A percentile compares a stretch with the other conserved stretches of the same genome.
Evolutionary conservation across 2,329 filamentous ascomycete species (phyloP).

Genomic region (Clonostachys sp.): DNA sequence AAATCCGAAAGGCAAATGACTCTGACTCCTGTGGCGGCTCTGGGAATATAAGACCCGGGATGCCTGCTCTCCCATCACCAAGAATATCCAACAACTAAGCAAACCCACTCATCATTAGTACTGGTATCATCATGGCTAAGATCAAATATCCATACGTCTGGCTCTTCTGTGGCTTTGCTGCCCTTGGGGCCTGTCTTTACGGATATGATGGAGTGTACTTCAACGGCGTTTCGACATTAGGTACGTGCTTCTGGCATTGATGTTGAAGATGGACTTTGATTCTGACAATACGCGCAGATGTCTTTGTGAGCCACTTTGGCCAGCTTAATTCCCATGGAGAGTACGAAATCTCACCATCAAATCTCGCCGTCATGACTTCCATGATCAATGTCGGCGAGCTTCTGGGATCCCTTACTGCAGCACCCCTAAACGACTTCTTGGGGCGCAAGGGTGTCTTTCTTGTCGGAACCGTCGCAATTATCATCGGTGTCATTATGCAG

Average conservation of each 20-base stretch:
- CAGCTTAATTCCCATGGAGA: constrained; percentile 13
- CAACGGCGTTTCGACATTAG: constrained; percentile 23
- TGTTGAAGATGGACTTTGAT: not conserved
- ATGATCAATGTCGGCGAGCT: constrained; percentile 33
- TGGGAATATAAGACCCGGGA: no score
- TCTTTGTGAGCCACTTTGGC: constrained; percentile 25
- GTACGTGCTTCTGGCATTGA: constrained; percentile 7
- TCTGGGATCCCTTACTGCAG: constrained; percentile 23
- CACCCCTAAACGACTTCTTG: constrained; percentile 26
- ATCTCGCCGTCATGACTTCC: constrained; percentile 22
- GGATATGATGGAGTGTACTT: constrained; percentile 30
- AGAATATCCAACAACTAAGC: no score
- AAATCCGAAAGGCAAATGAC: no score
- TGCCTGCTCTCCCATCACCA: no score
- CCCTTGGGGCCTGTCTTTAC: constrained; percentile 27
- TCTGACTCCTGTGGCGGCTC: no score
- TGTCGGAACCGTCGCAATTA: constrained; percentile 15
- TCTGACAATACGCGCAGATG: constrained; percentile 9
- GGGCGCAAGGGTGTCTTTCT: constrained; percentile 25
- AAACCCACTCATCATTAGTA: no score
- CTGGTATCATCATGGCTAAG: not conserved
- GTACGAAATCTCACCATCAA: constrained; percentile 16
- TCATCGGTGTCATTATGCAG: constrained; percentile 15
- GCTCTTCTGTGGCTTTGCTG: constrained; percentile 26
- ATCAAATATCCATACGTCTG: constrained; percentile 22